A percentile compares a stretch with the other conserved stretches of the same genome.
phyloP scores from a whole-genome alignment of 2,329 filamentous ascomycete genomes.

The Pyricularia grisea region DNA sequence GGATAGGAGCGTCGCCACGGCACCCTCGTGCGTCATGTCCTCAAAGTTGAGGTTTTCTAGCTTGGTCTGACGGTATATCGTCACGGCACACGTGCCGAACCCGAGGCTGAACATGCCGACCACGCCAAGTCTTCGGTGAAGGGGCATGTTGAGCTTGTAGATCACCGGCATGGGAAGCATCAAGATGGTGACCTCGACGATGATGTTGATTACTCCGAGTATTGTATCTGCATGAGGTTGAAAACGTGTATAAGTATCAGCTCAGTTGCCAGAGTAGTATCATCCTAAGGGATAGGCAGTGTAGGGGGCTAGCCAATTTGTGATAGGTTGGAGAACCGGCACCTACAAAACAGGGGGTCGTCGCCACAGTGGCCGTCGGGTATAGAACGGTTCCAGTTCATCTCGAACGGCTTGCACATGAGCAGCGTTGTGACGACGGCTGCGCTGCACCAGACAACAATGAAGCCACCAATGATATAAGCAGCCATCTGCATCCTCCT shows the following conservation, averaged over 20 bases:
- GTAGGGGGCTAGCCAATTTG: conserved; percentile 13
- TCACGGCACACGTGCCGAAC: conserved; percentile 19
- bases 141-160: conserved; percentile 18
- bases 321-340: conserved; percentile 14
- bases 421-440: too few species aligned
- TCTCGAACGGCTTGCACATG: too few species aligned
- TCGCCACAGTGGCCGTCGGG: conserved; percentile 3
- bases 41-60: conserved; percentile 22
- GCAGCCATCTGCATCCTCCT: too few species aligned
- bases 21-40: conserved; percentile 22
- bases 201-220: conserved; percentile 21
- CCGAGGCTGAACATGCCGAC: conserved; percentile 21
- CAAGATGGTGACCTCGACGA: conserved; percentile 21
- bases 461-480: too few species aligned
- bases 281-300: conserved; percentile 18
- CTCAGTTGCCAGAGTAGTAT: conserved; percentile 24
- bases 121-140: conserved; percentile 14
- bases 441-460: too few species aligned
- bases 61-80: conserved; percentile 22
- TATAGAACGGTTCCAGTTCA: too few species aligned
- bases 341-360: conserved; percentile 14
- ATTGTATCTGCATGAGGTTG: conserved; percentile 18
- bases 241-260: conserved; percentile 19
- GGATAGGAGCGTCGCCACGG: conserved; percentile 24
- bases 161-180: conserved; percentile 21